Evolutionary conservation across 805 yeast species (phyloP).

Genomic region (Lipomyces orientalis): DNA sequence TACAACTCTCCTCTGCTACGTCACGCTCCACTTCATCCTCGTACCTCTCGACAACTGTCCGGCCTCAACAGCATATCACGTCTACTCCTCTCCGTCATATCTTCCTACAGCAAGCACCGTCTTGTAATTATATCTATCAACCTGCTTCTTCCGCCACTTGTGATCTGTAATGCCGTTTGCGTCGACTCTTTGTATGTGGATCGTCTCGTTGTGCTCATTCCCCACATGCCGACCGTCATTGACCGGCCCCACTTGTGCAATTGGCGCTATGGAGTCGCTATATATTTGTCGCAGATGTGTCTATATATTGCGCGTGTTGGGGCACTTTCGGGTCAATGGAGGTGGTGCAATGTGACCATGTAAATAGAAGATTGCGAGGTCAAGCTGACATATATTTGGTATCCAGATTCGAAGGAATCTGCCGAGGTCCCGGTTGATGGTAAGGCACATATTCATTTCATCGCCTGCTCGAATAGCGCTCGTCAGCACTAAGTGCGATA

Average conservation of each 20-base stretch:
- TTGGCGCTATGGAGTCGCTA: not conserved
- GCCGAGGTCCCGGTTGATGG: conserved; percentile 9
- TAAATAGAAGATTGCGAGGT: not conserved
- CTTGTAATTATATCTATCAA: not conserved
- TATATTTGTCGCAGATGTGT: not conserved
- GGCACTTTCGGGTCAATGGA: not conserved
- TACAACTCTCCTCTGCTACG: not conserved
- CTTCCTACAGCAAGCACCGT: not conserved
- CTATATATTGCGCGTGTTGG: not conserved
- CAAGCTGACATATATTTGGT: not conserved
- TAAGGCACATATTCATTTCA: not conserved
- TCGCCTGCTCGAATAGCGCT: not conserved
- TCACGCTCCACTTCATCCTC: conserved; percentile 1
- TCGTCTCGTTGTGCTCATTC: not conserved
- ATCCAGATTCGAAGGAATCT: conserved; percentile 8
- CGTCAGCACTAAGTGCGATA: not conserved
- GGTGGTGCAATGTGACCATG: not conserved
- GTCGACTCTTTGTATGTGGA: conserved; percentile 2
- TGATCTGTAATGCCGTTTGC: conserved; percentile 1
- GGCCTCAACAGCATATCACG: not conserved
- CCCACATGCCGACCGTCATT: not conserved
- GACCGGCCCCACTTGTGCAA: not conserved
- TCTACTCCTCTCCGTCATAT: not conserved
- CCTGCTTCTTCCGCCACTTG: not conserved
- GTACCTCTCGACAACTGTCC: conserved; percentile 1